Conservation (phyloP, 768 basidiomycete genomes). For the Xerocomus brunneocitrinus region DNA sequence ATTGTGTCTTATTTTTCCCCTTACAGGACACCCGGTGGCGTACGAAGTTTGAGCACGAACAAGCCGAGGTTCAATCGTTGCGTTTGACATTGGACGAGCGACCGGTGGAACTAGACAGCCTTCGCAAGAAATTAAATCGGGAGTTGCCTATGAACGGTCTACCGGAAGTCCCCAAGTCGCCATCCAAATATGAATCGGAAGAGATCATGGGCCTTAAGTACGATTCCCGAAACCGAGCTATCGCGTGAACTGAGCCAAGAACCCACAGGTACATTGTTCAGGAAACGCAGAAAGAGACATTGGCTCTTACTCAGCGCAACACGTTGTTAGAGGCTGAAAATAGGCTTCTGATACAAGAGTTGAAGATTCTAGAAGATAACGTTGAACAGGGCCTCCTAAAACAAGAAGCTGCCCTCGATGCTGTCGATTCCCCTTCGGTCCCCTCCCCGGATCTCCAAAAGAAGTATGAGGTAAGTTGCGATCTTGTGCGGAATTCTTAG, state of each 20-base stretch:
- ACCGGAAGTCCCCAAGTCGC: constrained; percentile 27
- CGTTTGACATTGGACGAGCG: constrained; percentile 36
- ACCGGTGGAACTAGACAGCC: constrained; percentile 48
- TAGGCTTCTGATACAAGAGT: constrained; percentile 62
- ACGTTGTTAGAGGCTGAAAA: constrained; percentile 78
- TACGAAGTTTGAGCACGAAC: constrained; percentile 28
- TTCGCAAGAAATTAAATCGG: constrained; percentile 57
- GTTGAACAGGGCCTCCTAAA: constrained; percentile 55
- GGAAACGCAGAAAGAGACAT: constrained; percentile 80
- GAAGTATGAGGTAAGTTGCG: constrained; percentile 48
- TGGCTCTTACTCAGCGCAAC: constrained; percentile 54
- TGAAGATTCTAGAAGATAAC: constrained; percentile 72
- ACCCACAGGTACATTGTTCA: constrained; percentile 73
- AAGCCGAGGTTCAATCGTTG: constrained; percentile 29
- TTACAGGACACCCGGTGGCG: constrained; percentile 27
- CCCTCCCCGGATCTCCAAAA: constrained; percentile 35
- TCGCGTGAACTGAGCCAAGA: neutral
- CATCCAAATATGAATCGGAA: constrained; percentile 50
- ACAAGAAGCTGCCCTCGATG: constrained; percentile 42
- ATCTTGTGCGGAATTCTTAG: neutral
- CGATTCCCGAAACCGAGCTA: neutral
- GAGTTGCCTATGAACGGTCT: constrained; percentile 47
- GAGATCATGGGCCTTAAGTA: constrained; percentile 86
- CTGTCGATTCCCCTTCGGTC: constrained; percentile 14
- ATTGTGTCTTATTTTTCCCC: neutral